Conservation (phyloP, 2,329 filamentous ascomycete species). For the Pseudocercospora macadamiae region DNA sequence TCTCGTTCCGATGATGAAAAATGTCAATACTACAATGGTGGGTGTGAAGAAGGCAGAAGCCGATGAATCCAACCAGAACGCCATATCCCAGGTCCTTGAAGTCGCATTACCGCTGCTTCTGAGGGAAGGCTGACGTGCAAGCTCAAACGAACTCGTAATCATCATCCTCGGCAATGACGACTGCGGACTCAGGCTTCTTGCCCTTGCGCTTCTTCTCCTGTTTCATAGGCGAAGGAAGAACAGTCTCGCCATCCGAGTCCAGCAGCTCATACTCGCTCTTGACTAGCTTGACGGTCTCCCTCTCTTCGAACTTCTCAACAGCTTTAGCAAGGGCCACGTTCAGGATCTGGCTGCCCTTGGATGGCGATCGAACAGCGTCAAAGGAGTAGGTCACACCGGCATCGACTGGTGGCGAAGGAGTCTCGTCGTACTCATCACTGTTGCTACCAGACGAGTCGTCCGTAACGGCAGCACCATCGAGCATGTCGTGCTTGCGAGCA, state of each 20-base stretch:
- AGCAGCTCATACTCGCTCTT: conserved; percentile 63
- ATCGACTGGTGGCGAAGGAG: conserved; percentile 49
- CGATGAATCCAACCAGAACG: background rate
- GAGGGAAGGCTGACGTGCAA: background rate
- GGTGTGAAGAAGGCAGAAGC: conserved; percentile 7
- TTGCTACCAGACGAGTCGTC: conserved; percentile 49
- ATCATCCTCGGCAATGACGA: conserved; percentile 34
- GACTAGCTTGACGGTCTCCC: conserved; percentile 63
- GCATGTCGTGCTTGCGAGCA: conserved; percentile 50
- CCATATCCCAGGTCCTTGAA: background rate
- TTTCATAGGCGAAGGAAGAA: conserved; percentile 28
- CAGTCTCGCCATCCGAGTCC: conserved; percentile 42
- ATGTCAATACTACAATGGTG: conserved; percentile 11
- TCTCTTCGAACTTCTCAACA: conserved; percentile 62
- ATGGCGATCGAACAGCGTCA: conserved; percentile 54
- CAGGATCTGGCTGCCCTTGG: conserved; percentile 60
- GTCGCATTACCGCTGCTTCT: background rate
- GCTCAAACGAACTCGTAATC: conserved; percentile 42
- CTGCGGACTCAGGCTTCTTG: conserved; percentile 37
- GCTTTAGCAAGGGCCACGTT: conserved; percentile 60
- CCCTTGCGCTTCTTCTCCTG: conserved; percentile 39
- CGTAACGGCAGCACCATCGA: conserved; percentile 36
- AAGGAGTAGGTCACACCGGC: conserved; percentile 58
- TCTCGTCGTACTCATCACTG: conserved; percentile 49
- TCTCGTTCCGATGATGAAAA: conserved; percentile 5